These are phyloP conservation scores for Mycena alexandri DNA, from an alignment of 768 basidiomycete genomes.

Conservation along the genomic window DNA sequence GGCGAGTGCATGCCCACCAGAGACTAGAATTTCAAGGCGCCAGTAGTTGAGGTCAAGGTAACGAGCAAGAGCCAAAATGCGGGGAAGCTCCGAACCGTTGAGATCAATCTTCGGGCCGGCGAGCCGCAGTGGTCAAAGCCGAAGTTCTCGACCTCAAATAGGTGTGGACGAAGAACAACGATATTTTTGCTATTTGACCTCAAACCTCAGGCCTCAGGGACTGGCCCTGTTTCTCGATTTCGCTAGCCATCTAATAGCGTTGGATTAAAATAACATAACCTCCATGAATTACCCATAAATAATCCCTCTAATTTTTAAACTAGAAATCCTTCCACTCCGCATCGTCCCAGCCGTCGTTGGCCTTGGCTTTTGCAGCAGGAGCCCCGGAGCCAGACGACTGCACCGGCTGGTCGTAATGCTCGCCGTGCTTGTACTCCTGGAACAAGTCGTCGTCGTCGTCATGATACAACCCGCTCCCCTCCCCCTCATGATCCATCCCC, in stretches of 20 bases:
- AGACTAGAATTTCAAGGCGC: background rate
- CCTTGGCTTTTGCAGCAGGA: conserved; percentile 45
- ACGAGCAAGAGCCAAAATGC: background rate
- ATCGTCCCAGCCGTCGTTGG: conserved; percentile 75
- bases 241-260: background rate
- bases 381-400: conserved; percentile 34
- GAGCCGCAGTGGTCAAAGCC: conserved; percentile 9
- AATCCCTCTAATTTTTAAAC: conserved; percentile 4
- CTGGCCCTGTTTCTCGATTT: too few species aligned
- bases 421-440: conserved; percentile 58
- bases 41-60: background rate
- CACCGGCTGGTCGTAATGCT: conserved; percentile 37
- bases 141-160: conserved; percentile 2
- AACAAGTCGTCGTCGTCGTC: conserved; percentile 81
- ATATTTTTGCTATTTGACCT: too few species aligned
- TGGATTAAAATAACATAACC: background rate
- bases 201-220: too few species aligned
- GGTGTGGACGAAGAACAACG: background rate
- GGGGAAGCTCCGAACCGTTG: conserved; percentile 30
- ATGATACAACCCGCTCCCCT: conserved; percentile 72
- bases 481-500: conserved; percentile 60
- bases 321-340: conserved; percentile 84
- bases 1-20: conserved; percentile 7
- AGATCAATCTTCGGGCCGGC: conserved; percentile 18
- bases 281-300: conserved; percentile 30